Conservation (phyloP, 768 basidiomycete species). For the Tulasnella sp. region DNA sequence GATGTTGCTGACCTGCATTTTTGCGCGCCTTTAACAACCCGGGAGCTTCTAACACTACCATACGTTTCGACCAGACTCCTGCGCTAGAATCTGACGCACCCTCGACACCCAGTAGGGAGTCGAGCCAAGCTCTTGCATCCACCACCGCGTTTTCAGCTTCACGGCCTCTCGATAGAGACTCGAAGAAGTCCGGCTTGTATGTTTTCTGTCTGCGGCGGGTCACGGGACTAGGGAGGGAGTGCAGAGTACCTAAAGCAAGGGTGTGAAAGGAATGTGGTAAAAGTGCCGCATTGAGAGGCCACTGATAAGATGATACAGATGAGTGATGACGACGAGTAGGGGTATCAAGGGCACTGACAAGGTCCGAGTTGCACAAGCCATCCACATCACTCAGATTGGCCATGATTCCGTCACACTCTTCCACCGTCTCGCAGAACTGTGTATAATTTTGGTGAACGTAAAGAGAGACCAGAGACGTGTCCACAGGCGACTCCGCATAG, state of each 20-base stretch:
- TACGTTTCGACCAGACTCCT: background rate
- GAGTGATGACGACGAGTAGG: slow-evolving; percentile 34
- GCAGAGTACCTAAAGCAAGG: slow-evolving; percentile 69
- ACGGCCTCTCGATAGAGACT: slow-evolving; percentile 43
- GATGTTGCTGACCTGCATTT: background rate
- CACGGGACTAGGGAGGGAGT: slow-evolving; percentile 81
- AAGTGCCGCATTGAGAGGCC: slow-evolving; percentile 20
- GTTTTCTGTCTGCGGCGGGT: slow-evolving; percentile 67
- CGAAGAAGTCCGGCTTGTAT: slow-evolving; percentile 82
- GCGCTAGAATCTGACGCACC: background rate
- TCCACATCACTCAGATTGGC: slow-evolving; percentile 76
- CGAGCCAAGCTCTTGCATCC: slow-evolving; percentile 50
- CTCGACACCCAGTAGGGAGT: background rate
- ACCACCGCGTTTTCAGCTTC: slow-evolving; percentile 51
- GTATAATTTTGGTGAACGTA: slow-evolving; percentile 94
- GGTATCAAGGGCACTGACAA: slow-evolving; percentile 35
- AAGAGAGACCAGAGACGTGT: slow-evolving; percentile 76
- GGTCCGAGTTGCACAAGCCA: slow-evolving; percentile 33
- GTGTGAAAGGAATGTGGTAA: slow-evolving; percentile 84
- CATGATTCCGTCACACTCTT: slow-evolving; percentile 56
- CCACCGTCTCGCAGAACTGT: slow-evolving; percentile 68
- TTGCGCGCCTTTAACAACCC: background rate
- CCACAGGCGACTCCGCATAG: slow-evolving; percentile 79
- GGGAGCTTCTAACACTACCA: background rate
- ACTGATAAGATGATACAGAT: slow-evolving; percentile 11